Conservation (phyloP, 768 basidiomycete genomes). For the Pisolithus sp. region DNA sequence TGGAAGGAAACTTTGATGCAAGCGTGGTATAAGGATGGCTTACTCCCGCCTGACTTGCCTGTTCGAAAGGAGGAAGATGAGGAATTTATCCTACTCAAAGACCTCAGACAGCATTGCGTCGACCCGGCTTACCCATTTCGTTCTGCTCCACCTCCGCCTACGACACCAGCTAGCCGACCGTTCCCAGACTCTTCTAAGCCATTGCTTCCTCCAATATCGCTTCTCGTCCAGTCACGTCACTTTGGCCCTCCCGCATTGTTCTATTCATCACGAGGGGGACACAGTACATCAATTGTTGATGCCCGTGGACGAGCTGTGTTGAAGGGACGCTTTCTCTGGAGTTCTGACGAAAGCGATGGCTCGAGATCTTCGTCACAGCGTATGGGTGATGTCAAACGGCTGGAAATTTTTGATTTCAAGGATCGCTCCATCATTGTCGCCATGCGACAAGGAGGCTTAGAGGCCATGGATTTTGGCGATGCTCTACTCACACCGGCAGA, state of each 20-base stretch:
- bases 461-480: conserved; percentile 74
- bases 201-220: conserved; percentile 65
- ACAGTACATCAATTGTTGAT: conserved; percentile 84
- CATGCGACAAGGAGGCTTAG: conserved; percentile 80
- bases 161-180: conserved; percentile 19
- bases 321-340: conserved; percentile 78
- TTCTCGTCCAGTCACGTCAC: conserved; percentile 71
- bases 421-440: conserved; percentile 76
- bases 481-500: conserved; percentile 77
- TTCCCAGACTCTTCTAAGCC: conserved; percentile 42
- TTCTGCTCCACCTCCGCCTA: conserved; percentile 37
- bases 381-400: conserved; percentile 76
- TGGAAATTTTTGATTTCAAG: conserved; percentile 76
- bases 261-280: conserved; percentile 83
- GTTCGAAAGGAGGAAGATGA: conserved; percentile 71
- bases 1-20: conserved; percentile 89
- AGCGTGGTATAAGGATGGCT: conserved; percentile 80
- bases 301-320: conserved; percentile 80
- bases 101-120: conserved; percentile 69
- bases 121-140: conserved; percentile 80
- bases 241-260: conserved; percentile 86
- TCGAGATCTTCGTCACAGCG: conserved; percentile 32
- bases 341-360: conserved; percentile 49
- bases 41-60: conserved; percentile 77
- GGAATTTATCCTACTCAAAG: conserved; percentile 62